Evolutionary conservation across 768 basidiomycete genomes (phyloP), one percentile per base, ranked within the genome.

Genomic region (Boletus barrowsii): DNA sequence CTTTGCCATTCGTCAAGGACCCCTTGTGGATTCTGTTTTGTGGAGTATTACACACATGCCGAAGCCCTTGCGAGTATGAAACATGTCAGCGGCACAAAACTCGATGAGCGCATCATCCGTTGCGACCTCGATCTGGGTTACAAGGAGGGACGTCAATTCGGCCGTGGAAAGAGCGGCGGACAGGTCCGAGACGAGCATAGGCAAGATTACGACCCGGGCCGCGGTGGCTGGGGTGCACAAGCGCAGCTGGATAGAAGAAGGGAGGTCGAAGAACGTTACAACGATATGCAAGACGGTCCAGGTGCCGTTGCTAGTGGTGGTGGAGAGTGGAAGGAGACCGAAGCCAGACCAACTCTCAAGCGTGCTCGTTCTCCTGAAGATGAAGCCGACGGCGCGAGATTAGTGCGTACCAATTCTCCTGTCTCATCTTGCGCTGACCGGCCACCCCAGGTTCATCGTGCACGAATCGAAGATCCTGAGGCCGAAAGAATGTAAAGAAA

Each of bases 111-210:
- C 33, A 92, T 99, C 62, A 96, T 99, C 58, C 89, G 97, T 44
- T 98, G 95, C 66, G 97, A 99, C 76, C 76, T 99, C 66, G 97
- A 99, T 76, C 79, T 94, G 26, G 97, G 97, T 7, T 99, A 98
- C 73, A 86, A 86, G 66, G 97, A 99, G 67, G 96, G 96, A 14
- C 78, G 97, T 57, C 97, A 99, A 72, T 99, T 98, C 58, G 97
- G 97, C 30, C 79, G 97, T 56, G 97, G 97, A 26, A 98, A 95
- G 72, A 95, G 92, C 60, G 97, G 97, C 32, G 97, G 97, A 3
- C 95, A 97, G 77, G 83, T 95, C 48, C 82, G 96, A 61, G 97
- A 99, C 67, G 97, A 99, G 67, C 97, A 97, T 69, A 76, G 97
- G 58, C 88, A 95, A 67, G 96, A 98, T 71, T 99, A 95, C 67